Conservation (phyloP, 352 stramenopile genomes). For the Phytopythium aichiense region DNA sequence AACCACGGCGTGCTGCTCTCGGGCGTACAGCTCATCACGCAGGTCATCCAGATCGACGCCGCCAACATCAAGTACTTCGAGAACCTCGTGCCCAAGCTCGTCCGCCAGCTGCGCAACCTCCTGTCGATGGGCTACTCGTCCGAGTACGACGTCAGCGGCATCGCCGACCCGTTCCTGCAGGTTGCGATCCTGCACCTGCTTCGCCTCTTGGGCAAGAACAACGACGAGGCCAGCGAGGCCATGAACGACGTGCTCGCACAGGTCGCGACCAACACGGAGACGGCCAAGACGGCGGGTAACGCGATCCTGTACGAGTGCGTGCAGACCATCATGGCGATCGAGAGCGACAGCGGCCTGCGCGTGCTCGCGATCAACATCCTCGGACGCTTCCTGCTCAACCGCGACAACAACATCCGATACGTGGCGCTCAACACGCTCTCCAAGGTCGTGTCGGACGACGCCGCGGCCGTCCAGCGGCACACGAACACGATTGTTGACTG, state of each 20-base stretch:
- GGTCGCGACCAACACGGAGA: conserved; percentile 99
- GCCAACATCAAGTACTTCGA: conserved; percentile 76
- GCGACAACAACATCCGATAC: conserved; percentile 99
- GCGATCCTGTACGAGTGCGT: conserved; percentile 99
- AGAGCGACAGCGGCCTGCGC: conserved; percentile 95
- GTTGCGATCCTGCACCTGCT: conserved; percentile 90
- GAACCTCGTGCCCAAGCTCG: conserved; percentile 69
- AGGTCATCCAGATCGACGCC: conserved; percentile 85
- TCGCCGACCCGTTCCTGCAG: conserved; percentile 98
- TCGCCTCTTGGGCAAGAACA: conserved; percentile 93
- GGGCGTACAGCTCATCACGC: conserved; percentile 95
- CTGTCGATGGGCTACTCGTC: conserved; percentile 97
- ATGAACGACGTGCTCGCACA: conserved; percentile 99
- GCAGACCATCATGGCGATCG: conserved; percentile 98
- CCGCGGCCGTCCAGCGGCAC: conserved; percentile 96
- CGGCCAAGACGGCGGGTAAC: conserved; percentile 99
- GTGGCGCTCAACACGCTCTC: conserved; percentile 98
- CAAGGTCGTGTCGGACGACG: conserved; percentile 87
- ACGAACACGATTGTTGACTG: conserved; percentile 95
- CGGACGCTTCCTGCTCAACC: conserved; percentile 97
- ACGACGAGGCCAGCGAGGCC: conserved; percentile 90
- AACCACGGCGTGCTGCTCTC: conserved; percentile 98
- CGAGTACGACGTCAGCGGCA: conserved; percentile 98
- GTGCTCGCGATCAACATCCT: conserved; percentile 99
- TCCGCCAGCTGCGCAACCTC: conserved; percentile 93